Percentiles rank a stretch among this genome's conserved stretches.
Conservation (phyloP, 805 yeast genomes). For the Candida sakaeoensis region DNA sequence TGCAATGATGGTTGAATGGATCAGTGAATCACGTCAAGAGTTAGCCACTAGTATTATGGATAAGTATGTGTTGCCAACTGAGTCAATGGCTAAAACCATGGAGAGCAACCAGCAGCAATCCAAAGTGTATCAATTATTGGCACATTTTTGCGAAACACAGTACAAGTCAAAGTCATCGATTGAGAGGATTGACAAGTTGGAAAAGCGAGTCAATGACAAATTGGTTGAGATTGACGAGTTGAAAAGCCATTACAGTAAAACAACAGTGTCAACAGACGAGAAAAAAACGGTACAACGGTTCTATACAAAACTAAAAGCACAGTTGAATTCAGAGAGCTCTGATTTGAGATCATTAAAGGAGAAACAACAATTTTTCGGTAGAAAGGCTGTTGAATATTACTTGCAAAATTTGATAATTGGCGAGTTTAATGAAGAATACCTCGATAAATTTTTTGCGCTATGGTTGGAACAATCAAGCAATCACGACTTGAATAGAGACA, state of each 20-base stretch:
- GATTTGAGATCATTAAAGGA: constrained; percentile 39
- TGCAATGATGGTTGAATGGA: constrained; percentile 63
- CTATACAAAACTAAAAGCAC: constrained; percentile 45
- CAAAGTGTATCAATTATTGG: constrained; percentile 55
- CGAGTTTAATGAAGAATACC: constrained; percentile 44
- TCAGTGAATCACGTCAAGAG: constrained; percentile 66
- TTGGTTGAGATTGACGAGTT: constrained; percentile 48
- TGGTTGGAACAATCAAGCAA: constrained; percentile 68
- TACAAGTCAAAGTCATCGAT: constrained; percentile 41
- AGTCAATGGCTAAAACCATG: constrained; percentile 12
- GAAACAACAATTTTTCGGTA: constrained; percentile 42
- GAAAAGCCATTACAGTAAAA: constrained; percentile 38
- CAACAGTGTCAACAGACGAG: constrained; percentile 41
- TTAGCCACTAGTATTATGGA: constrained; percentile 55
- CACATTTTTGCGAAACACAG: constrained; percentile 70
- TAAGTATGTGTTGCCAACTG: constrained; percentile 52
- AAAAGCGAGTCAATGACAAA: constrained; percentile 39
- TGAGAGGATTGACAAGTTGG: constrained; percentile 41
- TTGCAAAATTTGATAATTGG: constrained; percentile 48
- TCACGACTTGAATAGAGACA: constrained; percentile 39
- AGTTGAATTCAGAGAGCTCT: constrained; percentile 46
- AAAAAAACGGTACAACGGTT: constrained; percentile 52
- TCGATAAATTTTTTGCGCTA: constrained; percentile 75
- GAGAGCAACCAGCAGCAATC: constrained; percentile 25
- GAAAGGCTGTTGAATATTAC: constrained; percentile 57